Evolutionary conservation across 192 early-diverging fungal species (phyloP), one percentile per base, ranked within the genome.

Genomic region (Backusella circina): DNA sequence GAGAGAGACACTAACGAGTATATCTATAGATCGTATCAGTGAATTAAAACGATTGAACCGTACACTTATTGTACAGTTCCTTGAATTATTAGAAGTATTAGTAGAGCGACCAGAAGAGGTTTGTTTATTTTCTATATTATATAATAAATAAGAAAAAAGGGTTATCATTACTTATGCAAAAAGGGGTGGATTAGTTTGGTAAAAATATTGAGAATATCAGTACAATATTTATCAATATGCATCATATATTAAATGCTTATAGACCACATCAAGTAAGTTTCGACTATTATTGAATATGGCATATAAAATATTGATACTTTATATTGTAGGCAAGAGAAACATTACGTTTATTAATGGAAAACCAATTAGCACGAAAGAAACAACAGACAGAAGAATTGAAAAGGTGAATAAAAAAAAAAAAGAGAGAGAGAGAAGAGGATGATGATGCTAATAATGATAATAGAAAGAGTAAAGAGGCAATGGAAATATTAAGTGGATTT

Each of bases 181-280:
- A n/a, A n/a, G n/a, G n/a, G n/a, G n/a, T n/a, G n/a, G n/a, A n/a
- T 18, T 85, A 89, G 87, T 89, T 82, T 75, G 79, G 77, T n/a
- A 75, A 79, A 3, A 86, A 87, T n/a, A 86, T 89, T 2, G 89
- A 92, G 37, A 86, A 91, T 50, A 85, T 95, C 66, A 86, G 90
- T 70, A 82, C 86, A 13, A 88, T 93, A 28, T 85, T 95, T 35
- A 86, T 92, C 72, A 94, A 95, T 72, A 91, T 91, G 81, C 92
- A 95, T 81, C 93, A 94, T 76, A 84, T 95, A 36, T 81, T 95
- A n/a, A 94, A 95, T 81, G 91, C 93, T 74, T 94, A 92, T 70
- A 87, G 94, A 28, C 87, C 89, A 66, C 93, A 94, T 79, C 94
- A 93, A 79, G 91, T 91, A 81, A 77, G 37, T 33, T 39, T 35